A percentile compares a stretch with the other conserved stretches of the same genome.
Conservation (phyloP, 2,329 filamentous ascomycete genomes). For the Cladophialophora psammophila region DNA sequence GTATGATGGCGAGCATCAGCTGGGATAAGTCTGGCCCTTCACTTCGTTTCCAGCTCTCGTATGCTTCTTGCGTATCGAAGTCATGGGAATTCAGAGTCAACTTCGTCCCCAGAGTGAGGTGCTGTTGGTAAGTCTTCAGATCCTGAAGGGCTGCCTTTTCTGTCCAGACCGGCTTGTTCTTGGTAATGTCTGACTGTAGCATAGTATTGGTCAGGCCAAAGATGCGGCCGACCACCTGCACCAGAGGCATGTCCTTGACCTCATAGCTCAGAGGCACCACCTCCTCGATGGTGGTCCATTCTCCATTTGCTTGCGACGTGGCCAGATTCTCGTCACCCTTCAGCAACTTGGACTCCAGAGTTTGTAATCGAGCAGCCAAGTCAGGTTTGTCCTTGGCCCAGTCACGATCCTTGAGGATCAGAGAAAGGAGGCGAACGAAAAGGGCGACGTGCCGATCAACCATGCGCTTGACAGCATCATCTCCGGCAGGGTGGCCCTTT, state of each 20-base stretch:
- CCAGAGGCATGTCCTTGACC: slow-evolving; percentile 95
- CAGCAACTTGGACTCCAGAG: slow-evolving; percentile 90
- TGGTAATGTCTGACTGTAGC: slow-evolving; percentile 86
- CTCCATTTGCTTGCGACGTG: slow-evolving; percentile 61
- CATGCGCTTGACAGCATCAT: slow-evolving; percentile 89
- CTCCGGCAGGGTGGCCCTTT: slow-evolving; percentile 75
- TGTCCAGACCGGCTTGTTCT: slow-evolving; percentile 82
- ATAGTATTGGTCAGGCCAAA: slow-evolving; percentile 82
- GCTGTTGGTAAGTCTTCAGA: slow-evolving; percentile 90
- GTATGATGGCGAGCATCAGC: slow-evolving; percentile 91
- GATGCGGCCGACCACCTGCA: slow-evolving; percentile 83
- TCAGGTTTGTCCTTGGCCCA: slow-evolving; percentile 87
- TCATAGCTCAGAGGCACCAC: slow-evolving; percentile 85
- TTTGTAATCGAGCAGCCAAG: slow-evolving; percentile 77
- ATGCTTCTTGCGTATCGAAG: slow-evolving; percentile 89
- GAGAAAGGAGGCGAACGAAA: slow-evolving; percentile 85
- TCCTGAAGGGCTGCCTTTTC: slow-evolving; percentile 90
- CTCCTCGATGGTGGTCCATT: slow-evolving; percentile 75
- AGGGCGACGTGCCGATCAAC: slow-evolving; percentile 94
- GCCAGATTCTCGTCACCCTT: slow-evolving; percentile 91
- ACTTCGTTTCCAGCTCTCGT: slow-evolving; percentile 88
- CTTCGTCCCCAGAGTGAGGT: slow-evolving; percentile 79
- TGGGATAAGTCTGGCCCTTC: slow-evolving; percentile 87
- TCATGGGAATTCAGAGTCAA: slow-evolving; percentile 81
- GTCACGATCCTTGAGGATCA: slow-evolving; percentile 81